Evolutionary conservation across 164 flowering plant species (phyloP).

Genomic region (Nelumbo lutea): DNA sequence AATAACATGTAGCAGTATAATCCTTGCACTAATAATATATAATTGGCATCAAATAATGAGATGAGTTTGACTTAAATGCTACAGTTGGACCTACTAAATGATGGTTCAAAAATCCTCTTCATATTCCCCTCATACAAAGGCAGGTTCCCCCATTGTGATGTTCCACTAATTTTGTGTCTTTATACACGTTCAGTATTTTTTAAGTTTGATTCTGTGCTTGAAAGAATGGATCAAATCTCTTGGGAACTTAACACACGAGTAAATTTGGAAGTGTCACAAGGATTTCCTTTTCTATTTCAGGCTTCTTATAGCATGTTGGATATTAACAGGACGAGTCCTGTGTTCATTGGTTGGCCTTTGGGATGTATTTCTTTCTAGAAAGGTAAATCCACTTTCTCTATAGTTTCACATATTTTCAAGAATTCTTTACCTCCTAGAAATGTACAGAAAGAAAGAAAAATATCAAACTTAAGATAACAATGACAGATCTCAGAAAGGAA

Average conservation of each 20-base stretch:
- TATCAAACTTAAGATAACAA: too few relatives aligned
- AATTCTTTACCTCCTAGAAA: too few relatives aligned
- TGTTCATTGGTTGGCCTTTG: conserved; percentile 66
- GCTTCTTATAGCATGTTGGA: conserved; percentile 60
- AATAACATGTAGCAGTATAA: too few relatives aligned
- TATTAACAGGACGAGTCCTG: conserved; percentile 33
- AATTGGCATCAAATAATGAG: too few relatives aligned
- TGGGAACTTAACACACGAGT: background rate
- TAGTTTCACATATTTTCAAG: too few relatives aligned
- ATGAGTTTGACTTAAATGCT: too few relatives aligned
- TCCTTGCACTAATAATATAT: too few relatives aligned
- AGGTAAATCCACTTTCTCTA: conserved; percentile 36
- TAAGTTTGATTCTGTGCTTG: background rate
- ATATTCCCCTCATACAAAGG: too few relatives aligned
- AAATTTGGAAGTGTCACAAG: background rate
- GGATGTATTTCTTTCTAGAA: conserved; percentile 59
- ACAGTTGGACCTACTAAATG: too few relatives aligned
- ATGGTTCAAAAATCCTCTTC: too few relatives aligned
- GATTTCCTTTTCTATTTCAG: conserved; percentile 35
- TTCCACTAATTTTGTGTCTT: too few relatives aligned
- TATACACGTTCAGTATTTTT: background rate
- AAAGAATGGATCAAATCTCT: background rate
- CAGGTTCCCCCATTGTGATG: too few relatives aligned
- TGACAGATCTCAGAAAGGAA: background rate
- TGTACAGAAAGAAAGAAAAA: background rate